Evolutionary conservation across 352 stramenopile species (phyloP), one percentile per base, ranked within the genome.

Genomic region (Bremia lactucae): DNA sequence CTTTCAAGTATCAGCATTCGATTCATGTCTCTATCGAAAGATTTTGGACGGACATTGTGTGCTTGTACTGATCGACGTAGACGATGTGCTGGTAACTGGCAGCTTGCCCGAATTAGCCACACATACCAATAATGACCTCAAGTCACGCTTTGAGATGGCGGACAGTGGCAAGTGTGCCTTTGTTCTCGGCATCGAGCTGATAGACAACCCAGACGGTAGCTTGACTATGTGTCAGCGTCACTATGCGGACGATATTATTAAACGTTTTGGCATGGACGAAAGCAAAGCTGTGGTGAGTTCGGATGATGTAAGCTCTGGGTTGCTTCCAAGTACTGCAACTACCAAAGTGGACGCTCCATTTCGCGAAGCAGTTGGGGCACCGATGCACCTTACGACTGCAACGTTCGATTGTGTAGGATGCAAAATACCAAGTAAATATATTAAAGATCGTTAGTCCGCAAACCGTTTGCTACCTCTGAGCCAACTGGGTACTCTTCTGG

Each of bases 351-450:
- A 41, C 13, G 37, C 31, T 8, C 43, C 29, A 6, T 53, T 49
- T 28, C 37, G 33, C 3, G 39, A 59, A 14, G 26, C 33, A 26
- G 45, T 52, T 4, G 36, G 39, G 13, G 51, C 51, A 0, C 49
- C 47, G 1, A 58, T 52, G 42, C 36, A 58, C 23, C 31, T 52
- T 29, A 59, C 52, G 37, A 49, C n/a, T n/a, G n/a, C n/a, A n/a
- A n/a, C n/a, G n/a, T n/a, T n/a, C n/a, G n/a, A n/a, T n/a, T n/a
- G n/a, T n/a, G n/a, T n/a, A n/a, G n/a, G n/a, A n/a, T n/a, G n/a
- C n/a, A n/a, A n/a, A n/a, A n/a, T n/a, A n/a, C n/a, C n/a, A n/a
- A n/a, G n/a, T n/a, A n/a, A n/a, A n/a, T n/a, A n/a, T n/a, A n/a
- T n/a, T n/a, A n/a, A n/a, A n/a, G n/a, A n/a, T n/a, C n/a, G n/a